Conservation (phyloP, 352 stramenopile species). For the Phytophthora gonapodyides region DNA sequence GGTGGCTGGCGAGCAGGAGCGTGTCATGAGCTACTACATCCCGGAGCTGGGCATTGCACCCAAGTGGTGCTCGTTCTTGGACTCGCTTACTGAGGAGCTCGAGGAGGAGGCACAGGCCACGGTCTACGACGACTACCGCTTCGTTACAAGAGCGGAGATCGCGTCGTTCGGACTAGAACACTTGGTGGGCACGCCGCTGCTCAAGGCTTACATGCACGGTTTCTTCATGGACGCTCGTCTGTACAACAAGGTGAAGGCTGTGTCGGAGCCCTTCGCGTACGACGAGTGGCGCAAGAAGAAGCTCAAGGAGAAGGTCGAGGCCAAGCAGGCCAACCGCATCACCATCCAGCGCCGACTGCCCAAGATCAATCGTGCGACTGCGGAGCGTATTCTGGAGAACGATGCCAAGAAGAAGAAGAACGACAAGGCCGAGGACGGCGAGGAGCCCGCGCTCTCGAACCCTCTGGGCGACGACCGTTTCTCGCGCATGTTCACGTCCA, state of each 20-base stretch:
- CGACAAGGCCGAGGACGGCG: constrained; percentile 35
- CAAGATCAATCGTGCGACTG: constrained; percentile 91
- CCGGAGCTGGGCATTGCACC: constrained; percentile 97
- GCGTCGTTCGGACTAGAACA: constrained; percentile 97
- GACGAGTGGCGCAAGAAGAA: constrained; percentile 98
- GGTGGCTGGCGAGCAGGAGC: constrained; percentile 96
- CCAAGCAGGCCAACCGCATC: constrained; percentile 90
- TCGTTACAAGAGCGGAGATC: constrained; percentile 96
- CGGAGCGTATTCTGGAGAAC: constrained; percentile 78
- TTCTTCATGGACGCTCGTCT: constrained; percentile 99
- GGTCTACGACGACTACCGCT: constrained; percentile 99
- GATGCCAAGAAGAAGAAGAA: constrained; percentile 78
- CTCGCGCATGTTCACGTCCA: constrained; percentile 96
- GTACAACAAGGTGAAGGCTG: constrained; percentile 96
- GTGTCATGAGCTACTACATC: constrained; percentile 98
- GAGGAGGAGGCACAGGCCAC: constrained; percentile 95
- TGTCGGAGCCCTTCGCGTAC: constrained; percentile 98
- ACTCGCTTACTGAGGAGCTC: constrained; percentile 99
- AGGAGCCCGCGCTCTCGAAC: constrained; percentile 59
- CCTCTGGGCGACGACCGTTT: constrained; percentile 97
- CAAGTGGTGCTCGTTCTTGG: constrained; percentile 99
- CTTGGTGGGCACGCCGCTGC: constrained; percentile 96
- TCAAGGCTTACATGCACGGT: constrained; percentile 99
- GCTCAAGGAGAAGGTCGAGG: constrained; percentile 93
- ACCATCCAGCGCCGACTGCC: constrained; percentile 87